A percentile compares a stretch with the other conserved stretches of the same genome.
phyloP scores from a whole-genome alignment of 2,329 filamentous ascomycete species.

The Penicillium griseofulvum region DNA sequence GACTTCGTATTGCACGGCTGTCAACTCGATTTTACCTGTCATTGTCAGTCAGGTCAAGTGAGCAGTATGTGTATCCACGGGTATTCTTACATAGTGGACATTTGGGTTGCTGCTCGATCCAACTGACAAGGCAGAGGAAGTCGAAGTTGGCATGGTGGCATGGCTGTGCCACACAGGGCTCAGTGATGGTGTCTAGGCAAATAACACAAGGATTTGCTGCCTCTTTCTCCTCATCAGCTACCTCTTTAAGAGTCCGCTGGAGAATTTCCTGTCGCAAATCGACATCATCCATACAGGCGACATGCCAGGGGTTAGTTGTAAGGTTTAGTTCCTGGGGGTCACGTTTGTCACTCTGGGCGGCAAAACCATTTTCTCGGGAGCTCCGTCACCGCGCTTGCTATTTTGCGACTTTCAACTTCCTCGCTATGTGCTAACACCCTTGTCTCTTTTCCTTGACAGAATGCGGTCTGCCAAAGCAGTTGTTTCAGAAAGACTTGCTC shows the following conservation, averaged over 20 bases:
- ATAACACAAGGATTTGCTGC: conserved; percentile 70
- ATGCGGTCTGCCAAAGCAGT: conserved; percentile 40
- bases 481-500: conserved; percentile 30
- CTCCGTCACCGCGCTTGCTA: not conserved
- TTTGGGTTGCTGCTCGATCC: conserved; percentile 68
- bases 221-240: conserved; percentile 34
- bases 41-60: not conserved
- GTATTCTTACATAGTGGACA: conserved; percentile 74
- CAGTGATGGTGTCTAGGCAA: conserved; percentile 73
- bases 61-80: not conserved
- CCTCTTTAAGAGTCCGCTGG: conserved; percentile 46
- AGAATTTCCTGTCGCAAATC: conserved; percentile 45
- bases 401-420: not conserved
- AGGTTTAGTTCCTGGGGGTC: conserved; percentile 4
- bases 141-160: conserved; percentile 82
- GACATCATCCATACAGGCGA: conserved; percentile 31
- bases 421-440: not conserved
- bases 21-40: conserved; percentile 52
- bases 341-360: conserved; percentile 9
- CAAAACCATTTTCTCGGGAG: conserved; percentile 12
- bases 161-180: conserved; percentile 68
- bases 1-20: conserved; percentile 65
- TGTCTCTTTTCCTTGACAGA: not conserved
- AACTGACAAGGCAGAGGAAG: conserved; percentile 77
- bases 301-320: conserved; percentile 30